Base-by-base conservation (phyloP, 345 rosid genomes). In the Euphorbia lathyris region DNA sequence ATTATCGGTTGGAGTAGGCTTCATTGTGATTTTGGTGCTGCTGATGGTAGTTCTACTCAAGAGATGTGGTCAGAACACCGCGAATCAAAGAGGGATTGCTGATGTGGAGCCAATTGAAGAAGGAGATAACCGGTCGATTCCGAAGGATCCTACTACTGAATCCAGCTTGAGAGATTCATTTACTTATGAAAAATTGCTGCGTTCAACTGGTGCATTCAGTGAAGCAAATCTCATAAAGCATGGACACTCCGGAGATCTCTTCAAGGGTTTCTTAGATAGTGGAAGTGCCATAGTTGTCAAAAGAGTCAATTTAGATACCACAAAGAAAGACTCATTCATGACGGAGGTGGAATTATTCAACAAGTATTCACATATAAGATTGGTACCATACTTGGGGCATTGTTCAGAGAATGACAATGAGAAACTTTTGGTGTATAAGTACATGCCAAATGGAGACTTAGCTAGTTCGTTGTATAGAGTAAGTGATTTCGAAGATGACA, bases 31-130 rank as follows among this genome's bases (percentile, higher is more conserved):
- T 40, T 25, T 86, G 74, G 82, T 78, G 19, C 50, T 80, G 58
- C 56, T 79, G 40, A 75, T 85, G 40, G 75, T 85, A 43, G 56
- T 82, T 40, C 43, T 82, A 67, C 66, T 78, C 22, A 79, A 81
- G 58, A 76, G 66, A 75, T 74, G 63, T 72, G 71, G 74, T 29
- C 80, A 57, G 63, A 69, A 65, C 47, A 26, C 38, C 65, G 57
- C 74, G 47, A 77, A 74, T 70, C 85, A 80, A 65, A 84, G 83
- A 74, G 87, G 83, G 55, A 58, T 36, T 63, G 76, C 83, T 9
- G 75, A 88, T 30, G 84, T 77, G 42, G 92, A 92, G 30, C 90
- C 90, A 52, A 78, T 85, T 70, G 86, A 88, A 4, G 85, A 80
- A 67, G 87, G 86, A 63, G 87, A 80, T 56, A 67, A 63, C 34